phyloP scores from a whole-genome alignment of 108 stramenopile genomes.

The Cyclotella atomus region DNA sequence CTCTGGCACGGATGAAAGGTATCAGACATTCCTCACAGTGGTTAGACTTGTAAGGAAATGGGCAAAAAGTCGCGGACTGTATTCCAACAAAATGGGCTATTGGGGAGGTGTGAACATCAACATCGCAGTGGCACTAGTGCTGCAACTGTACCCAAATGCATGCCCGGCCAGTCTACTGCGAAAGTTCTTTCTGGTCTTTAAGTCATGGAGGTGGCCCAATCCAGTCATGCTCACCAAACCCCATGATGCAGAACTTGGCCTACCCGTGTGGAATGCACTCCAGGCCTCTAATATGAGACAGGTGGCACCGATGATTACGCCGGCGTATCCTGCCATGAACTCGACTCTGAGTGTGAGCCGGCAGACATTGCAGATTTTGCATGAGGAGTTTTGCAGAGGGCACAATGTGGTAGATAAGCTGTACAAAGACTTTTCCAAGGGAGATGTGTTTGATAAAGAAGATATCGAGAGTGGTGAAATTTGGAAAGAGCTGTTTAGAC shows the following conservation, averaged over 20 bases:
- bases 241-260: slow-evolving; percentile 84
- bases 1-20: slow-evolving; percentile 73
- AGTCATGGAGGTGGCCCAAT: slow-evolving; percentile 90
- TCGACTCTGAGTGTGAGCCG: slow-evolving; percentile 88
- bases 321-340: slow-evolving; percentile 99
- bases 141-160: slow-evolving; percentile 95
- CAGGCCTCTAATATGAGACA: slow-evolving; percentile 69
- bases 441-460: slow-evolving; percentile 28
- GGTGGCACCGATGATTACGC: slow-evolving; percentile 97
- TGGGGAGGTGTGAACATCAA: slow-evolving; percentile 98
- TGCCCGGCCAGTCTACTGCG: slow-evolving; percentile 83
- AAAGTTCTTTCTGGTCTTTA: slow-evolving; percentile 93
- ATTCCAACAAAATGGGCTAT: slow-evolving; percentile 98
- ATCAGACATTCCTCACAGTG: slow-evolving; percentile 83
- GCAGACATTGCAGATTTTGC: slow-evolving; percentile 87
- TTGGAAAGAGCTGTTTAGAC: slow-evolving; percentile 90
- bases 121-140: slow-evolving; percentile 91
- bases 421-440: slow-evolving; percentile 73
- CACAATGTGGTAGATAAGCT: slow-evolving; percentile 72
- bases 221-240: slow-evolving; percentile 87
- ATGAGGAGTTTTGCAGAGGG: slow-evolving; percentile 87
- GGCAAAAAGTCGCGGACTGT: slow-evolving; percentile 96
- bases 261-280: slow-evolving; percentile 77
- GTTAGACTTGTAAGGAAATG: slow-evolving; percentile 93
- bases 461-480: slow-evolving; percentile 44